A percentile compares a stretch with the other conserved stretches of the same genome.
phyloP scores from a whole-genome alignment of 495 filamentous ascomycete genomes.

The Recurvomyces mirabilis region DNA sequence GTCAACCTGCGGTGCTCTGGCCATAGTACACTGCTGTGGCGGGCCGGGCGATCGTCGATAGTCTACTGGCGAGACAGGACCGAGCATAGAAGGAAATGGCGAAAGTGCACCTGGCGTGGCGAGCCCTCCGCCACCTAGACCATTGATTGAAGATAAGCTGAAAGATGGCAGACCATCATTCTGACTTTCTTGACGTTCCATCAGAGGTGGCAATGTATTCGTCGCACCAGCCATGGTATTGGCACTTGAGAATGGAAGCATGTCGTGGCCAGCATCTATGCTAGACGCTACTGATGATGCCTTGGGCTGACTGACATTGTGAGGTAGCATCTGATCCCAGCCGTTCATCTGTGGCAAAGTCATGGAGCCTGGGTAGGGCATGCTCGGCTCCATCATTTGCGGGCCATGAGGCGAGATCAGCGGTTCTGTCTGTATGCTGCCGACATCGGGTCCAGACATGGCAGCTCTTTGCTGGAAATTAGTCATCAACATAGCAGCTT shows the following conservation, averaged over 20 bases:
- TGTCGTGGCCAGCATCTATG: slow-evolving; percentile 54
- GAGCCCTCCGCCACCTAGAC: too few species aligned
- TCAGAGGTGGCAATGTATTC: slow-evolving; percentile 52
- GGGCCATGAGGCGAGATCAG: slow-evolving; percentile 56
- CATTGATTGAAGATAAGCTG: slow-evolving; percentile 56
- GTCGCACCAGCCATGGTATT: slow-evolving; percentile 44
- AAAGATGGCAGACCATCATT: slow-evolving; percentile 55
- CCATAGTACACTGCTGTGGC: slow-evolving; percentile 32
- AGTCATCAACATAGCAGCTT: slow-evolving; percentile 97
- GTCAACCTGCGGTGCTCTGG: slow-evolving; percentile 37
- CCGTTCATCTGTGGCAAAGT: slow-evolving; percentile 70
- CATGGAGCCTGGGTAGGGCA: slow-evolving; percentile 62
- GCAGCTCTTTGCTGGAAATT: slow-evolving; percentile 97
- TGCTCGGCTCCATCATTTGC: slow-evolving; percentile 30
- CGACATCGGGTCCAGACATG: slow-evolving; percentile 59
- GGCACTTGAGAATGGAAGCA: slow-evolving; percentile 42
- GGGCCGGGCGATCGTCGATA: slow-evolving; percentile 58
- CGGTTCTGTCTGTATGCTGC: slow-evolving; percentile 48
- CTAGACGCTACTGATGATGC: slow-evolving; percentile 54
- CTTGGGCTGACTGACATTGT: slow-evolving; percentile 44
- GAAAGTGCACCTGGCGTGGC: slow-evolving; percentile 73
- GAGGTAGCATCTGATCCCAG: slow-evolving; percentile 73
- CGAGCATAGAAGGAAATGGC: slow-evolving; percentile 63
- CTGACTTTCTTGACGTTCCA: slow-evolving; percentile 51
- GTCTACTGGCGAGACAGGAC: slow-evolving; percentile 58